A percentile compares a stretch with the other conserved stretches of the same genome.
Conservation (phyloP, 2,329 filamentous ascomycete species). For the Alternaria atra region DNA sequence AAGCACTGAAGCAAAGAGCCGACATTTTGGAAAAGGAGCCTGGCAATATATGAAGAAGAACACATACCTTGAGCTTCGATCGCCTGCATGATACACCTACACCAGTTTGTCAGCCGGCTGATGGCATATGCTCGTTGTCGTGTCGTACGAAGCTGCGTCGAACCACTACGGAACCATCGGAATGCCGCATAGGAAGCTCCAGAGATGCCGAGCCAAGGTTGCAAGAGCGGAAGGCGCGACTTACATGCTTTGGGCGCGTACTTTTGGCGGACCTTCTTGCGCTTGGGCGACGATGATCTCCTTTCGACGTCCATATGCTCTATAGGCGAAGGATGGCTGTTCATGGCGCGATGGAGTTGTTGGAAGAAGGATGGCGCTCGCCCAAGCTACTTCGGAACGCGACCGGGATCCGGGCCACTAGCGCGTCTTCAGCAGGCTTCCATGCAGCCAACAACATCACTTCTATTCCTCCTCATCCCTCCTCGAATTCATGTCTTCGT, state of each 20-base stretch:
- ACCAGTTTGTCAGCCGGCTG: conserved; percentile 21
- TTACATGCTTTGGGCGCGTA: conserved; percentile 49
- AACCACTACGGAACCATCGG: conserved; percentile 37
- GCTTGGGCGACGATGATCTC: conserved; percentile 41
- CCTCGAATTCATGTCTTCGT: background rate
- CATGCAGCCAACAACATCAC: background rate
- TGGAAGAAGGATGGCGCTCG: conserved; percentile 22
- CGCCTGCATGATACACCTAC: conserved; percentile 46
- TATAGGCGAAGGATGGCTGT: conserved; percentile 28
- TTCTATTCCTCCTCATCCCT: background rate
- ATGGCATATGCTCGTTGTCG: background rate
- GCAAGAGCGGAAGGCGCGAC: conserved; percentile 20
- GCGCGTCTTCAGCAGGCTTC: background rate
- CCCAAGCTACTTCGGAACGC: conserved; percentile 28
- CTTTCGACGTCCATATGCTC: conserved; percentile 31
- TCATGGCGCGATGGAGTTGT: conserved; percentile 34
- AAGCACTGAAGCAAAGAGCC: background rate
- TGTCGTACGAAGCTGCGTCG: conserved; percentile 6
- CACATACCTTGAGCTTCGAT: conserved; percentile 47
- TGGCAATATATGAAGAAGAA: background rate
- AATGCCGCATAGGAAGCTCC: conserved; percentile 25
- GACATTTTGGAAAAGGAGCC: background rate
- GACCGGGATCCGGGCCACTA: conserved; percentile 20
- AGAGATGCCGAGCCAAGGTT: conserved; percentile 1
- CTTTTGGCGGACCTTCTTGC: conserved; percentile 49